These are phyloP conservation scores for Kazachstania viticola DNA, from an alignment of 805 yeast species.

Conservation along the genomic window DNA sequence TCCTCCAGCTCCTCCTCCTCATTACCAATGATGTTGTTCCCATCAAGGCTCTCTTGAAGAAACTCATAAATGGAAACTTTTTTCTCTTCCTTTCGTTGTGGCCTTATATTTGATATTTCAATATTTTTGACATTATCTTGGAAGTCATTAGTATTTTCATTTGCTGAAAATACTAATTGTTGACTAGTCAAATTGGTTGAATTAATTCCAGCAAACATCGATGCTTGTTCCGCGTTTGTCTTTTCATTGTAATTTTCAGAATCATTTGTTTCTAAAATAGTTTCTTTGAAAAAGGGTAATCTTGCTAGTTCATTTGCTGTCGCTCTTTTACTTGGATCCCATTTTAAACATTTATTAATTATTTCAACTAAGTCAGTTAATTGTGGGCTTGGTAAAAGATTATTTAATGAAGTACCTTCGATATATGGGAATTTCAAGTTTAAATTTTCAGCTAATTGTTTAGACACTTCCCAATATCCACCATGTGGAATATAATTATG, in stretches of 20 bases:
- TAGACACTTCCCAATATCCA: constrained; percentile 65
- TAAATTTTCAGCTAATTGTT: constrained; percentile 36
- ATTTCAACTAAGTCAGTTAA: constrained; percentile 29
- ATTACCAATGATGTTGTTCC: not conserved
- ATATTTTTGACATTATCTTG: constrained; percentile 1
- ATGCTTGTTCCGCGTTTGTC: constrained; percentile 17
- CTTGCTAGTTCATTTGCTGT: constrained; percentile 37
- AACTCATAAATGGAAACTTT: constrained; percentile 5
- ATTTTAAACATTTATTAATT: constrained; percentile 40
- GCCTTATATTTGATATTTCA: not conserved
- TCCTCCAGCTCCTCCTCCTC: not conserved
- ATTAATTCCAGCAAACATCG: constrained; percentile 16
- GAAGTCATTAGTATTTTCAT: not conserved
- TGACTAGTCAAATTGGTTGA: too few relatives aligned
- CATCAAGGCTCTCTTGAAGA: not conserved
- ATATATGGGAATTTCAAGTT: constrained; percentile 47
- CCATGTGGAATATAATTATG: constrained; percentile 39
- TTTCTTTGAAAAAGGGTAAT: constrained; percentile 44
- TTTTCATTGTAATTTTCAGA: constrained; percentile 2
- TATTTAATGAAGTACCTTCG: constrained; percentile 38
- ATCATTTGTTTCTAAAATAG: constrained; percentile 17
- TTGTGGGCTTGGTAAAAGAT: constrained; percentile 36
- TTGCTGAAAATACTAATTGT: constrained; percentile 2
- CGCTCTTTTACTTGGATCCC: constrained; percentile 69
- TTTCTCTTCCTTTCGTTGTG: not conserved